Percentiles rank a stretch among this genome's conserved stretches.
Conservation (phyloP, 352 stramenopile genomes). For the Phytophthora melonis region DNA sequence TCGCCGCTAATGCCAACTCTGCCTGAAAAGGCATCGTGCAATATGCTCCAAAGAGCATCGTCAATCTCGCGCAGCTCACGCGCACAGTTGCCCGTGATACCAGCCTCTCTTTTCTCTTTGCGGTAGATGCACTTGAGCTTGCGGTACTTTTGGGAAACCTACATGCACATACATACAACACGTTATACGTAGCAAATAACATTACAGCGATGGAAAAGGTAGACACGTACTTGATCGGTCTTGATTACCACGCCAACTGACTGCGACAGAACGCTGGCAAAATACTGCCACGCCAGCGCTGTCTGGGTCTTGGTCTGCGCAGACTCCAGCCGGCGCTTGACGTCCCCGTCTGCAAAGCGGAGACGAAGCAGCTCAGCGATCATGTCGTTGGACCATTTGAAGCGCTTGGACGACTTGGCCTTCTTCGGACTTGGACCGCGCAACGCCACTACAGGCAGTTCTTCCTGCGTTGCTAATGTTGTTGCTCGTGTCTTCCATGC, state of each 20-base stretch:
- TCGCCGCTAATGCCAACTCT: constrained; percentile 11
- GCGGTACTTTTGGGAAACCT: no score
- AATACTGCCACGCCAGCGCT: constrained; percentile 14
- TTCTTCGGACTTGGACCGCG: no score
- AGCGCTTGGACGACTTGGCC: background rate
- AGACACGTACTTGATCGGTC: no score
- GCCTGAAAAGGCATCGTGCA: constrained; percentile 8
- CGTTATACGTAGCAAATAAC: no score
- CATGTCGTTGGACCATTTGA: constrained; percentile 15
- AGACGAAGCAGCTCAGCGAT: constrained; percentile 16
- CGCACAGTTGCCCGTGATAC: constrained; percentile 63
- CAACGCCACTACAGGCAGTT: no score
- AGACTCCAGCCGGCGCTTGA: constrained; percentile 11
- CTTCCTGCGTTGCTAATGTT: no score
- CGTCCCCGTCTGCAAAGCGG: constrained; percentile 12
- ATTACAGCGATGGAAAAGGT: no score
- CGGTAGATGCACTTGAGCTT: no score
- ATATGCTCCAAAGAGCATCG: constrained; percentile 45
- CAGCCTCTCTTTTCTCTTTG: no score
- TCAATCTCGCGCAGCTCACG: constrained; percentile 67
- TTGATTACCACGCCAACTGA: background rate
- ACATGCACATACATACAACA: no score
- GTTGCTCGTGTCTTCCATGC: no score
- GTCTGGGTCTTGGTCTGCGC: constrained; percentile 11
- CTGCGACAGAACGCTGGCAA: constrained; percentile 15